phyloP scores from a whole-genome alignment of 1,284 basidiomycete genomes.

The Microbotryum lychnidis-dioicae region DNA sequence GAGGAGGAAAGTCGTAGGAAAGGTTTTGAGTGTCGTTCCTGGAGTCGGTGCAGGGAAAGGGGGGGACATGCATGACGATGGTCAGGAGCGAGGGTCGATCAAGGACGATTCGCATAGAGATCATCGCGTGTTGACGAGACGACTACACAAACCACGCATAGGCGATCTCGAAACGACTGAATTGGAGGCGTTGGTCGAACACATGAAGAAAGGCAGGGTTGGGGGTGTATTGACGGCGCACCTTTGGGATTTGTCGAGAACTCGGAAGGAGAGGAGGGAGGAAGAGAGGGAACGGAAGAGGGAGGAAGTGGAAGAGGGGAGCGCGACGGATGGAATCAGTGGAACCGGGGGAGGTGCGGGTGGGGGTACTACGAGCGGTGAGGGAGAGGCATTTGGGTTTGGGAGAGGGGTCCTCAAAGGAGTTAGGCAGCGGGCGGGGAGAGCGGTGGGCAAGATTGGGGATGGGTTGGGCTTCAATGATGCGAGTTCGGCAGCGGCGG shows the following conservation, averaged over 20 bases:
- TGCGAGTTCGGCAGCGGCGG: neutral
- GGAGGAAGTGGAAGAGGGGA: neutral
- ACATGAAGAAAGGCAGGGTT: neutral
- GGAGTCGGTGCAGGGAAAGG: neutral
- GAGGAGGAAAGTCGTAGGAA: neutral
- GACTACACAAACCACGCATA: neutral
- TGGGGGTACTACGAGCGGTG: neutral
- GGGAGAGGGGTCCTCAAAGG: constrained; percentile 3
- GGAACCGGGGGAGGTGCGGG: neutral
- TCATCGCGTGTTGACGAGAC: neutral
- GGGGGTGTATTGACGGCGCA: neutral
- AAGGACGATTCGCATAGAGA: neutral
- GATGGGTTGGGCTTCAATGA: neutral
- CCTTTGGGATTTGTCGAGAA: neutral
- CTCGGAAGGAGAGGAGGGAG: neutral
- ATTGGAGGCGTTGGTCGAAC: neutral
- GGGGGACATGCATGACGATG: too few relatives aligned
- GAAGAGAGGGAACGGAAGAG: neutral
- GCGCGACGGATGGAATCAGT: neutral
- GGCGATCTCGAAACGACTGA: constrained; percentile 4
- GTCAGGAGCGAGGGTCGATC: neutral
- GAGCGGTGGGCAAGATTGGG: constrained; percentile 3
- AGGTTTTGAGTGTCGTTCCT: neutral
- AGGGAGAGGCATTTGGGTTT: neutral
- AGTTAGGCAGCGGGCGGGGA: constrained; percentile 8